Evolutionary conservation across 1,284 basidiomycete species (phyloP).

Genomic region (Puccinia sorghi): DNA sequence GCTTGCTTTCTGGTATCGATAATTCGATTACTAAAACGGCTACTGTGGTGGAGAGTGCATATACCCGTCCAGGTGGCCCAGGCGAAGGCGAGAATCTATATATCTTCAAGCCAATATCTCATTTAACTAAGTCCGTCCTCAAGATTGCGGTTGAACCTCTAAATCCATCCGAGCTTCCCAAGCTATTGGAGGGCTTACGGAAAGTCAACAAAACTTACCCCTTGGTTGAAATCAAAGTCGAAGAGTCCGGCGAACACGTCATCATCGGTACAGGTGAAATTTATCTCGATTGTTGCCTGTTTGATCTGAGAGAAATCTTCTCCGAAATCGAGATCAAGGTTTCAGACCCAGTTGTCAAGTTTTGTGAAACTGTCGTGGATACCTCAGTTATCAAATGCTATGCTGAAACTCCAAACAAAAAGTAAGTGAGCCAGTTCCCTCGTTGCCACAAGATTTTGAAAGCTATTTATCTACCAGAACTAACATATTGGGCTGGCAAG

Average conservation of each 20-base stretch:
- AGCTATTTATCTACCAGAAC: not conserved
- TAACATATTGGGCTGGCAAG: conserved; percentile 9
- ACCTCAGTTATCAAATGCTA: conserved; percentile 98
- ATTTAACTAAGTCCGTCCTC: conserved; percentile 95
- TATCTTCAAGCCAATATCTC: conserved; percentile 92
- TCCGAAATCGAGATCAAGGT: conserved; percentile 99
- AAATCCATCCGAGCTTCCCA: conserved; percentile 92
- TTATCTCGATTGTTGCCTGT: conserved; percentile 94
- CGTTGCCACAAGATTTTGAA: conserved; percentile 47
- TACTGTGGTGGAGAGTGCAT: conserved; percentile 68
- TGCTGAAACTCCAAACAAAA: conserved; percentile 98
- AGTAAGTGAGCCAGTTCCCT: conserved; percentile 64
- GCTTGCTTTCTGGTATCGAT: conserved; percentile 88
- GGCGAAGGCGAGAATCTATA: conserved; percentile 77
- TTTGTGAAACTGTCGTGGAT: conserved; percentile 97
- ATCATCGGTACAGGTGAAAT: conserved; percentile 95
- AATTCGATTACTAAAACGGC: conserved; percentile 93
- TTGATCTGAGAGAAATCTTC: conserved; percentile 88
- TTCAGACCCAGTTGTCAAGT: conserved; percentile 96
- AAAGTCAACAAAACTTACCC: conserved; percentile 99
- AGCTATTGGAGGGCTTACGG: conserved; percentile 94
- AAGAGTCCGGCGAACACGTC: conserved; percentile 97
- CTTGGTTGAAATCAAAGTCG: conserved; percentile 88
- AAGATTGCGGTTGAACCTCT: conserved; percentile 99
- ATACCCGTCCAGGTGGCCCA: conserved; percentile 60